Conservation (phyloP, 177 flowering plant genomes). For the Tripterygium wilfordii region DNA sequence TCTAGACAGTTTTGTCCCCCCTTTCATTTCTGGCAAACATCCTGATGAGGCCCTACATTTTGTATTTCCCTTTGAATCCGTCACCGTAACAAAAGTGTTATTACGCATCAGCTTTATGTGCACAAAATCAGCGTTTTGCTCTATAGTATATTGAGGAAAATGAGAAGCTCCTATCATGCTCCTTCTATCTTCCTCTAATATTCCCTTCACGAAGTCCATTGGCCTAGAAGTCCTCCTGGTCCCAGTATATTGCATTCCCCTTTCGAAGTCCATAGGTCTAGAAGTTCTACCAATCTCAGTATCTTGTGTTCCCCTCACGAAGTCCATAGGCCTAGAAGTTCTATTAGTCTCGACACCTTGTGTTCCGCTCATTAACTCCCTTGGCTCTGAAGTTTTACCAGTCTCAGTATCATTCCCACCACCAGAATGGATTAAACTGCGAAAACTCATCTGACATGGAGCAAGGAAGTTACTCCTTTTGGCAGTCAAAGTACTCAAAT, state of each 20-base stretch:
- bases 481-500: not conserved
- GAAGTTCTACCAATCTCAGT: slow-evolving; percentile 1
- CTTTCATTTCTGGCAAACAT: slow-evolving; percentile 30
- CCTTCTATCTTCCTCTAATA: slow-evolving; percentile 17
- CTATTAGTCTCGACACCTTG: slow-evolving; percentile 9
- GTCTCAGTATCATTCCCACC: slow-evolving; percentile 12
- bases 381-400: slow-evolving; percentile 7
- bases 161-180: slow-evolving; percentile 7
- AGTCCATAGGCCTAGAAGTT: slow-evolving; percentile 11
- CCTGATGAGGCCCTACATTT: slow-evolving; percentile 42
- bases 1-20: slow-evolving; percentile 34
- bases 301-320: too few relatives aligned
- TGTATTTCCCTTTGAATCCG: slow-evolving; percentile 60
- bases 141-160: slow-evolving; percentile 3
- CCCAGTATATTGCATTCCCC: too few relatives aligned
- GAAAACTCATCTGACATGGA: slow-evolving; percentile 11
- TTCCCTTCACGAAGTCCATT: slow-evolving; percentile 26
- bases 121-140: slow-evolving; percentile 46
- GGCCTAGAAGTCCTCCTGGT: slow-evolving; percentile 7
- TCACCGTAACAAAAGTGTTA: slow-evolving; percentile 52
- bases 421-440: slow-evolving; percentile 15
- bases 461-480: slow-evolving; percentile 4
- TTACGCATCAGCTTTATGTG: slow-evolving; percentile 50
- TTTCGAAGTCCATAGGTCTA: slow-evolving; percentile 21
- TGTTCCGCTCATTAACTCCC: slow-evolving; percentile 6